Conservation (phyloP, 495 filamentous ascomycete genomes). For the Trichocladium uniseriatum region DNA sequence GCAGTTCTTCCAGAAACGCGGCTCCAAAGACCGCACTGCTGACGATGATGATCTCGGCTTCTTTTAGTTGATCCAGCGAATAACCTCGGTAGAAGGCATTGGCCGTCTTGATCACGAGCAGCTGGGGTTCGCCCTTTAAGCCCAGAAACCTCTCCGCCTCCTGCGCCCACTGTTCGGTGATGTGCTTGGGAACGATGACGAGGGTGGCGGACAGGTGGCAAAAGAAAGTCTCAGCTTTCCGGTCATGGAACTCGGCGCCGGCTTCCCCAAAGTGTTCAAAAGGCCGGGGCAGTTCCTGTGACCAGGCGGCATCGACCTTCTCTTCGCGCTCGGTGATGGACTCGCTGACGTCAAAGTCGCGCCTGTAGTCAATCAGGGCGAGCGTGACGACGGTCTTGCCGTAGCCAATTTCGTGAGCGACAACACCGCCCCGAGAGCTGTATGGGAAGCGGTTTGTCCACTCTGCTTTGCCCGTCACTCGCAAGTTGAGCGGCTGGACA, state of each 20-base stretch:
- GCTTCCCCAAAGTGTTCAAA: neutral
- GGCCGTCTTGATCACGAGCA: constrained; percentile 35
- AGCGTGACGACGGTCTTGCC: constrained; percentile 74
- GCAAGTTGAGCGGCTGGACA: constrained; percentile 49
- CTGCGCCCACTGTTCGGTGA: constrained; percentile 57
- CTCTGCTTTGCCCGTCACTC: constrained; percentile 50
- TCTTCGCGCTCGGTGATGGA: constrained; percentile 9
- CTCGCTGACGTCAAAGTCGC: constrained; percentile 18
- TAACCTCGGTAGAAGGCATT: constrained; percentile 16
- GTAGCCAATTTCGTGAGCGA: constrained; percentile 71
- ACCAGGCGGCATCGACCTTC: constrained; percentile 2
- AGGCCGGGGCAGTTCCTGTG: neutral
- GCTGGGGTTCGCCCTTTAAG: constrained; percentile 15
- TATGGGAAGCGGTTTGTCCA: constrained; percentile 27
- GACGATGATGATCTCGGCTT: constrained; percentile 50
- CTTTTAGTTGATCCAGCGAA: constrained; percentile 34
- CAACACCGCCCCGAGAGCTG: constrained; percentile 54
- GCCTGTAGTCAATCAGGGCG: constrained; percentile 50
- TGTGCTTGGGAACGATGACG: constrained; percentile 53
- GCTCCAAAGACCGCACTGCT: constrained; percentile 14
- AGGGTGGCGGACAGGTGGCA: constrained; percentile 57
- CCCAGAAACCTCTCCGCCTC: constrained; percentile 53
- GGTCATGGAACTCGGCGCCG: too few relatives aligned
- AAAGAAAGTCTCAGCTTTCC: constrained; percentile 18
- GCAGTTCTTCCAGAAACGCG: neutral